phyloP scores from a whole-genome alignment of 352 stramenopile species.

The Pelagophyceae sp. region DNA sequence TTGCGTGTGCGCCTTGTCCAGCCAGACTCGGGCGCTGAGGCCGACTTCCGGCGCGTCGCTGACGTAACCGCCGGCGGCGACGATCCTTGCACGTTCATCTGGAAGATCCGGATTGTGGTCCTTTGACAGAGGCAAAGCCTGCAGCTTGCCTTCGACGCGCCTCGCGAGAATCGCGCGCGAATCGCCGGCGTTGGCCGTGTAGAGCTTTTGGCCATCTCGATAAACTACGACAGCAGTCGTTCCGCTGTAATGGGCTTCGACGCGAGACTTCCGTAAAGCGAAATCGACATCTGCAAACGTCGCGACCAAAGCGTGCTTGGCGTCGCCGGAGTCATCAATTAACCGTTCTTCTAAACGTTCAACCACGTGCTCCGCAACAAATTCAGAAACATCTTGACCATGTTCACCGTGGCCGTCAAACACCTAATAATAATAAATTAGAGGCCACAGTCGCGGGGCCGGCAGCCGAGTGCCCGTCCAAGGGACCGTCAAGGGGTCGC shows the following conservation, averaged over 20 bases:
- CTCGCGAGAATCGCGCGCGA: conserved; percentile 29
- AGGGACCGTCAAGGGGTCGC: no score
- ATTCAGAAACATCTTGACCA: background rate
- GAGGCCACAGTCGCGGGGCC: no score
- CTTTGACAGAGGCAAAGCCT: background rate
- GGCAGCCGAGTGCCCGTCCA: no score
- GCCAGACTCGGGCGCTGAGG: conserved; percentile 34
- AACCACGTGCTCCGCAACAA: background rate
- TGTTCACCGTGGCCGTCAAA: conserved; percentile 19
- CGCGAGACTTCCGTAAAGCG: background rate
- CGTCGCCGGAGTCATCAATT: background rate
- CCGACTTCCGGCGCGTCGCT: conserved; percentile 32
- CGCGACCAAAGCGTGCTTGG: background rate
- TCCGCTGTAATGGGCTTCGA: conserved; percentile 29
- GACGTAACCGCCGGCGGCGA: conserved; percentile 21
- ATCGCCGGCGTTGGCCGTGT: conserved; percentile 35
- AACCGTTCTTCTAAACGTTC: background rate
- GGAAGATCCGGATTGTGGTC: conserved; percentile 29
- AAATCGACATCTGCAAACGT: background rate
- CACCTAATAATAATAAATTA: no score
- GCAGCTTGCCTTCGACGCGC: background rate
- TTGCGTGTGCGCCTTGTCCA: conserved; percentile 34
- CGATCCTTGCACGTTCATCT: conserved; percentile 17
- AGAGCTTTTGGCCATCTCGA: conserved; percentile 29
- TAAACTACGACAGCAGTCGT: conserved; percentile 36